A percentile compares a stretch with the other conserved stretches of the same genome.
Evolutionary conservation across 106 monocot genomes (phyloP).

Genomic region (Allium cepa): DNA sequence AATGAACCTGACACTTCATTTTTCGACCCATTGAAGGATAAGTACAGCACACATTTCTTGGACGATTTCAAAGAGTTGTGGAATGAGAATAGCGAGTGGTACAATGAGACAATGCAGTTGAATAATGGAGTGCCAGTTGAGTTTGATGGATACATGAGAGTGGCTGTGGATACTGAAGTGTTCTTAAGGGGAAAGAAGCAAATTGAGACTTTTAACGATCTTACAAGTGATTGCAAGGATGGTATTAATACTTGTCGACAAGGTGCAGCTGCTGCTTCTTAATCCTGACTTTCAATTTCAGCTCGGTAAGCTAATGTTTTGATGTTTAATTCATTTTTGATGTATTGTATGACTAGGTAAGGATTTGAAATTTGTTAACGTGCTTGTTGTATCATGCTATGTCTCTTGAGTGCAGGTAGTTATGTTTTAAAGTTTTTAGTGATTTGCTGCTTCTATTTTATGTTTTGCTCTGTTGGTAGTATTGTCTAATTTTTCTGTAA

Average conservation of each 20-base stretch:
- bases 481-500: no score
- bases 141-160: slow-evolving; percentile 90
- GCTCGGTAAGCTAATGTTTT: slow-evolving; percentile 21
- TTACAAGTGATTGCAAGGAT: slow-evolving; percentile 77
- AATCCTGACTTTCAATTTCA: slow-evolving; percentile 2
- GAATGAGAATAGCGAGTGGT: slow-evolving; percentile 83
- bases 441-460: no score
- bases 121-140: slow-evolving; percentile 70
- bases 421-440: no score
- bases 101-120: slow-evolving; percentile 59
- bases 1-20: slow-evolving; percentile 47
- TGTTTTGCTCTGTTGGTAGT: no score
- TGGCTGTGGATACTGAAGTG: slow-evolving; percentile 62
- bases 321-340: slow-evolving; percentile 10
- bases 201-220: slow-evolving; percentile 85
- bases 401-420: no score
- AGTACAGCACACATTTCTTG: slow-evolving; percentile 58
- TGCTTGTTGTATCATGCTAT: no score
- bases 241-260: slow-evolving; percentile 54
- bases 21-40: slow-evolving; percentile 73
- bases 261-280: slow-evolving; percentile 5
- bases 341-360: neutral
- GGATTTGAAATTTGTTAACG: no score
- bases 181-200: slow-evolving; percentile 88
- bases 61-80: slow-evolving; percentile 82